Base-by-base conservation (phyloP, 2,329 filamentous ascomycete genomes). In the Calonectria pseudoturangicola region DNA sequence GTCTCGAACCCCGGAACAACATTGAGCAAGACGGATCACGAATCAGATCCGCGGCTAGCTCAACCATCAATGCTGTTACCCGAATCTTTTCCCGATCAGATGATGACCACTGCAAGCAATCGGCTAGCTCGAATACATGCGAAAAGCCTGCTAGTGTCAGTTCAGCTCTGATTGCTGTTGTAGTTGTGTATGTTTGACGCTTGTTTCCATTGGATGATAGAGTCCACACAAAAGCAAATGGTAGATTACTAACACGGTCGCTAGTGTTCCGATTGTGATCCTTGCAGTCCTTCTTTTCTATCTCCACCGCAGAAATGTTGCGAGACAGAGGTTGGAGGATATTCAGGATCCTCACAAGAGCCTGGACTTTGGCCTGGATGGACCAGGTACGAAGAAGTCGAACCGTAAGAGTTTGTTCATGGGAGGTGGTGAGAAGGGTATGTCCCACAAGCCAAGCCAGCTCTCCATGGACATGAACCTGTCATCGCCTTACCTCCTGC, bases 401-500 rank as follows among this genome's bases (percentile, higher is more conserved):
- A 81, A 79, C 73, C 83, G 83, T 33, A 82, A 78, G 78, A 84
- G 80, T 66, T 74, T 83, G 28, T 83, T 85, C 36, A 72, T 79
- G 76, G 79, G 78, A 87, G 91, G 88, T 56, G 89, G 87, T 30
- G 89, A 94, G 80, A 92, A 92, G 82, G 83, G 85, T 27, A 74
- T 79, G 43, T 60, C 67, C 47, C 84, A 86, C 76, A 83, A 83
- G 64, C 84, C 86, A 60, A 86, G 87, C 45, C 91, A 93, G 78
- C 83, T 93, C 63, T 94, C 92, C 41, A 91, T 96, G 89, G 90
- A 92, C 78, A 91, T 96, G 89, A 92, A 93, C 80, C 88, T 96
- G 60, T 91, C 91, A 41, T 97, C 93, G 79, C 97, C 97, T 2
- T 99, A 98, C 82, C 90, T 99, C n/a, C 89, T 98, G n/a, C 96